Evolutionary conservation across 2,329 filamentous ascomycete genomes (phyloP), one percentile per base, ranked within the genome.

Genomic region (Diaporthe caulivora): DNA sequence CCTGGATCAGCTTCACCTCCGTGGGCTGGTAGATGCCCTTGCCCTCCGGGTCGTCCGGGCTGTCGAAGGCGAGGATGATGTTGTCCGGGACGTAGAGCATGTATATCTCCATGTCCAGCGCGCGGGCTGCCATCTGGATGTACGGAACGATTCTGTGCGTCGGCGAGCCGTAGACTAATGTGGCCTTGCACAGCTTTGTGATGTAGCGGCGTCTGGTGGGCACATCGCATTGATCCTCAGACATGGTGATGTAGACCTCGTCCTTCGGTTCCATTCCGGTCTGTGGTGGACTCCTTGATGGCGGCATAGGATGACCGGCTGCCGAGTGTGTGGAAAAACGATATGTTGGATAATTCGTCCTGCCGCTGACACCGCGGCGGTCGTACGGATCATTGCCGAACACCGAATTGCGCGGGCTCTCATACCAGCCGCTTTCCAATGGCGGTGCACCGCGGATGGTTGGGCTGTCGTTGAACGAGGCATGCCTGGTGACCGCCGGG

Each of bases 21-120:
- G 60, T 65, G 3, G 60, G 60, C 44, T 65, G 60, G 44, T 65
- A 65, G 29, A 24, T 1, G 0, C 31, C 29, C 13, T 65, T 65
- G 60, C 21, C 42, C 1, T 51, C 26, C 18, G 9, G 4, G 15
- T 37, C 44, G 21, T 65, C 60, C 11, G 44, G 60, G 44, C 44
- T 26, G 60, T 65, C 60, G n/a, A 65, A 65, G 44, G 60, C 60
- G 44, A 65, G 5, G 44, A 65, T 37, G 29, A 65, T 65, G 60
- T 65, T 37, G 60, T 65, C 60, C 10, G 60, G 60, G 44, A 65
- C 60, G 60, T 65, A 65, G 44, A 65, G 60, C 11, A 65, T 51
- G 29, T 65, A 65, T 9, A 51, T 47, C 44, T 65, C 60, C 44
- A 24, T 65, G 29, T 65, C 60, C n/a, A 65, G 29, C 21, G 60